phyloP scores from a whole-genome alignment of 208 protist genomes.

The Sergeia podlipaevii region DNA sequence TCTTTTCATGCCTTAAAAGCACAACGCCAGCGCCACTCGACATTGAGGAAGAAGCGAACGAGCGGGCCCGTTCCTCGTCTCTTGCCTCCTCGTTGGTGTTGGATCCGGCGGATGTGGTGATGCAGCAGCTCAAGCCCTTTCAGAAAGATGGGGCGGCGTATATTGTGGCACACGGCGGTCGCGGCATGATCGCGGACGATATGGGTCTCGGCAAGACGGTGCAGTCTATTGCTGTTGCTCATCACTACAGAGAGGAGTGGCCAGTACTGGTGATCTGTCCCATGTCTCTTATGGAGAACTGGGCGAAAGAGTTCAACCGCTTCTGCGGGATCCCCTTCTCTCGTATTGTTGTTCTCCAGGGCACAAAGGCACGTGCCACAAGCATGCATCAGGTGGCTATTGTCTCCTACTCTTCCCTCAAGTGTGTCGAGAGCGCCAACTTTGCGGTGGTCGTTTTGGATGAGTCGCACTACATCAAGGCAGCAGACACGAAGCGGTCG shows the following conservation, averaged over 20 bases:
- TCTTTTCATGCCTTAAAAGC: constrained; percentile 63
- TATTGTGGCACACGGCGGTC: constrained; percentile 67
- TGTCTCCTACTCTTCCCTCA: constrained; percentile 78
- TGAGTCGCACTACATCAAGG: constrained; percentile 96
- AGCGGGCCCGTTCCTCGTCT: no score
- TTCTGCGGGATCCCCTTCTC: constrained; percentile 77
- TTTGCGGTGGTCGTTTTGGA: constrained; percentile 94
- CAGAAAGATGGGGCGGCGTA: constrained; percentile 82
- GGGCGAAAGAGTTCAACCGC: constrained; percentile 89
- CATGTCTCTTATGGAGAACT: constrained; percentile 90
- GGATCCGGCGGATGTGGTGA: constrained; percentile 79
- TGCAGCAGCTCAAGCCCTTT: constrained; percentile 68
- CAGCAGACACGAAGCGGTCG: constrained; percentile 73
- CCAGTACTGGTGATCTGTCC: constrained; percentile 93
- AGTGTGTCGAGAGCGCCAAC: constrained; percentile 44
- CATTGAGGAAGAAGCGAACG: constrained; percentile 33
- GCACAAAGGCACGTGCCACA: constrained; percentile 29
- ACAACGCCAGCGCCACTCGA: constrained; percentile 6
- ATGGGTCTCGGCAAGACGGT: constrained; percentile 98
- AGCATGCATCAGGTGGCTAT: constrained; percentile 67
- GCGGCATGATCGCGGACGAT: constrained; percentile 94
- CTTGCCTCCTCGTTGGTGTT: no score
- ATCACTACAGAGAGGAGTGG: constrained; percentile 93
- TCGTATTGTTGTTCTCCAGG: constrained; percentile 69
- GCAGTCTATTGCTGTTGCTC: constrained; percentile 92